These are phyloP conservation scores for Iris macrosiphon DNA, from an alignment of 106 monocot genomes.

Conservation along the genomic window DNA sequence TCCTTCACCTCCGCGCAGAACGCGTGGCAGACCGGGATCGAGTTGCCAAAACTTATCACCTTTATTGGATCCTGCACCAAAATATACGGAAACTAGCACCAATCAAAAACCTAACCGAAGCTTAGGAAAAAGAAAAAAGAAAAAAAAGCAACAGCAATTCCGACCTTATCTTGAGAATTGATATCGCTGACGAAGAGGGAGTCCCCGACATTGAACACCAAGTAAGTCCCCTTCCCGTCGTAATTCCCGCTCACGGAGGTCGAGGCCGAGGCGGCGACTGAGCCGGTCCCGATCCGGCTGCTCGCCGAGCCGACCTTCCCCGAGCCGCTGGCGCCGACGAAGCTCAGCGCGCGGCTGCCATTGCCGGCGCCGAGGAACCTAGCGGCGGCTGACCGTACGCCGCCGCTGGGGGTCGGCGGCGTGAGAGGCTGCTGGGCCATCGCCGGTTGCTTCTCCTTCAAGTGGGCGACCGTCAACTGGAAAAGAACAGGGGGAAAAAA, in stretches of 20 bases:
- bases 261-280: constrained; percentile 26
- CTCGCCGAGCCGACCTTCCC: constrained; percentile 43
- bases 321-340: constrained; percentile 47
- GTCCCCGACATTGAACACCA: constrained; percentile 87
- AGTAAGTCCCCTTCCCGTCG: constrained; percentile 77
- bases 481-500: constrained; percentile 3
- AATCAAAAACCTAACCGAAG: background rate
- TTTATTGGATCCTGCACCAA: constrained; percentile 81
- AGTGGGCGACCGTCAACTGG: constrained; percentile 70
- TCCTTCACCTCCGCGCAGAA: constrained; percentile 90
- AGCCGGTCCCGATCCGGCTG: constrained; percentile 53
- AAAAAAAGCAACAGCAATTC: too few species aligned
- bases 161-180: constrained; percentile 93
- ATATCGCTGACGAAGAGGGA: constrained; percentile 83
- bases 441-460: constrained; percentile 58
- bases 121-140: background rate
- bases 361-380: constrained; percentile 49
- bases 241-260: constrained; percentile 50
- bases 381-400: constrained; percentile 49
- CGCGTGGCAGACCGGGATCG: constrained; percentile 79
- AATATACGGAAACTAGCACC: background rate
- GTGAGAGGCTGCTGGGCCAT: constrained; percentile 36
- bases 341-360: constrained; percentile 49
- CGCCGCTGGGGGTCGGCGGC: constrained; percentile 25
- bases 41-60: constrained; percentile 73